A percentile compares a stretch with the other conserved stretches of the same genome.
These are phyloP conservation scores for Neopestalotiopsis sp. DNA, from an alignment of 2,329 filamentous ascomycete species.

Conservation along the genomic window DNA sequence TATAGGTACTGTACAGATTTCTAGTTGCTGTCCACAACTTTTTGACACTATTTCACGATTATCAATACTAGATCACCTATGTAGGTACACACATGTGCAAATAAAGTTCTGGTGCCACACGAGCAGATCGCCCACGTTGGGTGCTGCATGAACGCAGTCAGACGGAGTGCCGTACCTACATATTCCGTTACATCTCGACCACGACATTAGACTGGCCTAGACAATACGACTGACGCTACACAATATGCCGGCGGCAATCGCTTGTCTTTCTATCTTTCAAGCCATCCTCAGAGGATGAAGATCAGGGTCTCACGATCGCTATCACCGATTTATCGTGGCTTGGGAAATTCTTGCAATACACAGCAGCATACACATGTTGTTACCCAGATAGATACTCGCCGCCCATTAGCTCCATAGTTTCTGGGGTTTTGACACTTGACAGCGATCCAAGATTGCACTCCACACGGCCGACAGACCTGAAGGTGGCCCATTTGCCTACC, in stretches of 20 bases:
- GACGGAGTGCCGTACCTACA: not conserved
- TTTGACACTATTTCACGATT: not conserved
- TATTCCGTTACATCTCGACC: not conserved
- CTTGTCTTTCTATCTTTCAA: not conserved
- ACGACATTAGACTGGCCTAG: not conserved
- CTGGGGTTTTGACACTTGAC: not conserved
- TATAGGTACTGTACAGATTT: not conserved
- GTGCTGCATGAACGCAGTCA: not conserved
- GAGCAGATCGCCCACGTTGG: not conserved
- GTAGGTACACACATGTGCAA: not conserved
- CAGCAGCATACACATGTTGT: not conserved
- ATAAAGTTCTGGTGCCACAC: not conserved
- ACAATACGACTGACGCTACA: no score
- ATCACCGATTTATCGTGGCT: not conserved
- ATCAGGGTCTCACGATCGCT: conserved; percentile 1
- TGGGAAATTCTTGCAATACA: no score
- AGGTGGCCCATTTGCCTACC: not conserved
- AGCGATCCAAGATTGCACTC: conserved; percentile 1
- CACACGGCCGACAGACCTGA: not conserved
- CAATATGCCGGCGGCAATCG: not conserved
- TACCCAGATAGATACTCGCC: not conserved
- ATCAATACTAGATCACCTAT: not conserved
- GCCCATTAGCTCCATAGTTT: not conserved
- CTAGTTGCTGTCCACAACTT: not conserved
- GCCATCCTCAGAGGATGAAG: not conserved